Evolutionary conservation across 176 grass and related monocot genomes (phyloP), one percentile per base, ranked within the genome.

Genomic region (Bromus sterilis): DNA sequence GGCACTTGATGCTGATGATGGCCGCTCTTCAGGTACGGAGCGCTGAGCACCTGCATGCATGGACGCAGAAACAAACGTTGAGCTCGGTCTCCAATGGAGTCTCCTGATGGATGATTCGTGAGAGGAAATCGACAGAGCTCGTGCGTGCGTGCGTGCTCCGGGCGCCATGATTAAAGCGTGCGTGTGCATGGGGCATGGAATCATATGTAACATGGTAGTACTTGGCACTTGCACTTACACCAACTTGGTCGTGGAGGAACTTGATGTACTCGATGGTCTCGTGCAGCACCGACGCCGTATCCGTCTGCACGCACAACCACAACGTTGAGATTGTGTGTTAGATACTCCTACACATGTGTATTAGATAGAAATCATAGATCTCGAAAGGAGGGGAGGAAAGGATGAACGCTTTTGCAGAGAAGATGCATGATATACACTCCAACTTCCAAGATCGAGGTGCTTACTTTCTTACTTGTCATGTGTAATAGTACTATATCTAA

Each of bases 231-330:
- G 77, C 56, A 93, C 95, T 93, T 88, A 99, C 96, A 82, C 82
- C 89, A 82, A 99, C 96, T 99, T 99, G 93, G 2, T 90, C 91
- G 18, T 99, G 96, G 70, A 99, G 93, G 78, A 91, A 99, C 85
- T 93, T 99, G 82, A 99, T 93, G 93, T 99, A 99, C 60, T 95
- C 96, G 56, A 99, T 95, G 42, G 96, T 91, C 86, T 99, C 96
- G 56, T 93, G 93, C 56, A 99, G 91, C 88, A 99, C 96, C 51
- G 96, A 99, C 70, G 96, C 96, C 25, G 96, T 99, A 59, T 99
- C 96, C 67, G 96, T 99, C 96, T 99, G 91, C 74, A 72, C 32
- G 74, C 80, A 71, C 71, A 55, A 56, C 63, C n/a, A n/a, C n/a
- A n/a, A n/a, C n/a, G n/a, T n/a, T n/a, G 64, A 85, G 44, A 42